phyloP scores from a whole-genome alignment of 257 asterid genomes.

The Voacanga thouarsii region DNA sequence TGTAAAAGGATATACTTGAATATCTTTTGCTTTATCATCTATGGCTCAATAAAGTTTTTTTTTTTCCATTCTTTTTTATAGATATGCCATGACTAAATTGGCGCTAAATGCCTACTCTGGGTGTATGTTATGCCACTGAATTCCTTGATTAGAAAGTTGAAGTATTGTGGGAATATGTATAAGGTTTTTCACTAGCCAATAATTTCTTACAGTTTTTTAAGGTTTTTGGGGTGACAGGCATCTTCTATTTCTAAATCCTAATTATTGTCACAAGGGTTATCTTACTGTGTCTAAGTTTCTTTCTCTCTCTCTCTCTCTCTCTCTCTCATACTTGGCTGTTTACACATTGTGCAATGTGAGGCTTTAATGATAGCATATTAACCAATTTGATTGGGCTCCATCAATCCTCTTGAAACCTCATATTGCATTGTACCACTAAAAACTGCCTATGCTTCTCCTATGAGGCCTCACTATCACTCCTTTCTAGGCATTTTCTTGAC shows the following conservation, averaged over 20 bases:
- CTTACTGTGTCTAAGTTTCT: neutral
- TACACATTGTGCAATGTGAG: neutral
- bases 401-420: neutral
- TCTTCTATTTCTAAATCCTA: neutral
- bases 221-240: neutral
- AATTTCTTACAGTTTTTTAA: neutral
- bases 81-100: neutral
- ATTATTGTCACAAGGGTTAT: neutral
- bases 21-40: no score
- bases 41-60: neutral
- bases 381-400: slow-evolving; percentile 3
- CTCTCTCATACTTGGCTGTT: neutral
- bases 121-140: neutral
- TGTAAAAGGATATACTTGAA: no score
- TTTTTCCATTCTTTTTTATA: neutral
- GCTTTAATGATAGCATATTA: neutral
- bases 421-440: neutral
- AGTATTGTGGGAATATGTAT: neutral
- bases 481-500: neutral
- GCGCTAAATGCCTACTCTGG: neutral
- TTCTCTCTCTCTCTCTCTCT: neutral
- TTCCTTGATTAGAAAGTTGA: neutral
- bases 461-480: neutral
- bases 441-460: neutral
- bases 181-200: neutral